Base-by-base conservation (phyloP, 495 filamentous ascomycete genomes). In the Staphylotrichum longicolle region DNA sequence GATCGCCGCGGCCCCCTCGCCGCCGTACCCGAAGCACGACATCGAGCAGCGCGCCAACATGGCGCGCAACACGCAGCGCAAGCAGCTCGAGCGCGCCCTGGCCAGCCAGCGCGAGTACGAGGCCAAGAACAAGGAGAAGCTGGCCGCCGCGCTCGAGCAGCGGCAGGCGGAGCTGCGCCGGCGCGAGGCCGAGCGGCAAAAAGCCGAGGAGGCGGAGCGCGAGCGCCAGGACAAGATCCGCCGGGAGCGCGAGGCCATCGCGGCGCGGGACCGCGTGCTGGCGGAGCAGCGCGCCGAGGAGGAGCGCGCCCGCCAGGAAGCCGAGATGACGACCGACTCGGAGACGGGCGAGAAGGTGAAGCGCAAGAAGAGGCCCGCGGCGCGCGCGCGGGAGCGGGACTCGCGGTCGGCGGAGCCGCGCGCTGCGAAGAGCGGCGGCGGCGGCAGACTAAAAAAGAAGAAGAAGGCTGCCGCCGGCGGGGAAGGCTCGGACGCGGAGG, bases 1-100 rank as follows among this genome's bases (percentile, higher is more conserved):
- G 50, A 88, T 98, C 60, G 91, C 94, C 2, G 82, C 87, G 54
- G 80, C 85, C 33, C 90, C 91, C 50, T 87, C 91, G 59, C 91
- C 94, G 7, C 95, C 95, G 0, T 98, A 96, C 76, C 93, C 93
- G 0, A 86, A 88, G 59, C 81, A 86, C 41, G 91, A 96, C 63
- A 83, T 98, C 57, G 93, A 98, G 69, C 90, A 93, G 73, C 91
- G 95, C 56, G 93, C 94, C 37, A 93, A 90, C 80, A 98, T 98
- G 95, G 92, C 90, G 60, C 83, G 87, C 33, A 94, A 96, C 68
- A 98, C 95, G 1, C 92, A 96, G 74, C 87, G 90, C 62, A 88
- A 88, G 63, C 93, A 98, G 74, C 82, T 98, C 7, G 91, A 92
- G 63, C 87, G 91, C 50, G 87, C 90, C 0, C 81, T 93, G 35